Percentiles rank a stretch among this genome's conserved stretches.
Conservation (phyloP, 768 basidiomycete genomes). For the Lanmaoa pseudosensibilis region DNA sequence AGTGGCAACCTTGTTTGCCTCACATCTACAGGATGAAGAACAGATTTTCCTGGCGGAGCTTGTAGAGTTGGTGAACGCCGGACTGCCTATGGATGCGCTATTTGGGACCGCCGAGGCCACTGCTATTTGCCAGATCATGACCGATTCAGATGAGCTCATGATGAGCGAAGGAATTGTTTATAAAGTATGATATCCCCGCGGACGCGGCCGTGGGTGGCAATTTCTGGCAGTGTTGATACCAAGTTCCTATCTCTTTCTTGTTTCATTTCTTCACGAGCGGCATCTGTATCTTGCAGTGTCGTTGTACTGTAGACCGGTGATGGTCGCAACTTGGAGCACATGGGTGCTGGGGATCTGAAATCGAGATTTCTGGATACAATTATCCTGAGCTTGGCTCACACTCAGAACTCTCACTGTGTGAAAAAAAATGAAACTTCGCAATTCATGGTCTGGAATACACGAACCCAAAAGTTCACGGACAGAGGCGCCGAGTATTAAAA, state of each 20-base stretch:
- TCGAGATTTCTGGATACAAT: not conserved
- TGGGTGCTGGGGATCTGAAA: not conserved
- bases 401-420: not conserved
- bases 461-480: not conserved
- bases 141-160: slow-evolving; percentile 74
- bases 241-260: not conserved
- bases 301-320: not conserved
- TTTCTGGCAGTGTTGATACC: not conserved
- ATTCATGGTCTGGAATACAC: not conserved
- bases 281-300: slow-evolving; percentile 2
- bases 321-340: not conserved
- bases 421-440: not conserved
- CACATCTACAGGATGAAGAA: slow-evolving; percentile 71
- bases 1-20: slow-evolving; percentile 70
- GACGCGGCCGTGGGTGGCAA: not conserved
- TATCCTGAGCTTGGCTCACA: not conserved
- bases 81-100: slow-evolving; percentile 61
- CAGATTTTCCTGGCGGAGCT: slow-evolving; percentile 69
- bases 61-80: slow-evolving; percentile 74
- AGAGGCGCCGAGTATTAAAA: not conserved
- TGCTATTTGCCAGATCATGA: slow-evolving; percentile 71
- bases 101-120: slow-evolving; percentile 85
- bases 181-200: slow-evolving; percentile 53
- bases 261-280: slow-evolving; percentile 5
- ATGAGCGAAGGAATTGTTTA: slow-evolving; percentile 85